Base-by-base conservation (phyloP, 2,329 filamentous ascomycete species). In the Talaromyces sp. region DNA sequence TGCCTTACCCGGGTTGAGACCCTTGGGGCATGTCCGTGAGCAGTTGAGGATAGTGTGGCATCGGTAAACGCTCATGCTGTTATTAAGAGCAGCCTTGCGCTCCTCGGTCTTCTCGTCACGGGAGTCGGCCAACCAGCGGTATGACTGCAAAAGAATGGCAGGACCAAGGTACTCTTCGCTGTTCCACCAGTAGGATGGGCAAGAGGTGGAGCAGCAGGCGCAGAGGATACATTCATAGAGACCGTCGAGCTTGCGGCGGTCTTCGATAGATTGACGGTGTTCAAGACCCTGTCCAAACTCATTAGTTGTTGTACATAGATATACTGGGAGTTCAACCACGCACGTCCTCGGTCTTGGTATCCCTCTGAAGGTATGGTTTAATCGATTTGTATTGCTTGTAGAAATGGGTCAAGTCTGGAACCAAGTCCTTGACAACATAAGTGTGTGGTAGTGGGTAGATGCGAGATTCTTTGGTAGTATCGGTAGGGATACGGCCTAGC, bases 341-440 rank as follows among this genome's bases (percentile, higher is more conserved):
- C 83, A 95, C 90, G 73, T 97, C 89, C 66, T 86, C 84, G 43
- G 90, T 80, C 57, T 89, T 88, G 28, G 90, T 94, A 63, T 92
- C 88, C 71, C 91, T 86, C 81, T 97, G 94, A 56, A 99, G 86
- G 76, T 96, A 99, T 43, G 94, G 94, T 86, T 97, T 96, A 80
- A 99, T 97, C 15, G 92, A 97, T 80, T 97, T 96, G 85, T 99
- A 99, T 83, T 99, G 94, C 84, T 97, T 97, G 86, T 99, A 99
- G 81, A 99, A 97, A 72, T 94, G 89, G 63, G 94, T 99, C 80
- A 99, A 81, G 74, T 99, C 94, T 60, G 94, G 93, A 35, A 99
- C 94, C 63, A 99, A 86, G 75, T 99, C 94, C 85, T 97, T 99
- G 79, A 99, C 92, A 67, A 99, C 90, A 78, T 97, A 99, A 77